A percentile compares a stretch with the other conserved stretches of the same genome.
These are phyloP conservation scores for Ogataea populi-albae DNA, from an alignment of 805 yeast species.

Conservation along the genomic window DNA sequence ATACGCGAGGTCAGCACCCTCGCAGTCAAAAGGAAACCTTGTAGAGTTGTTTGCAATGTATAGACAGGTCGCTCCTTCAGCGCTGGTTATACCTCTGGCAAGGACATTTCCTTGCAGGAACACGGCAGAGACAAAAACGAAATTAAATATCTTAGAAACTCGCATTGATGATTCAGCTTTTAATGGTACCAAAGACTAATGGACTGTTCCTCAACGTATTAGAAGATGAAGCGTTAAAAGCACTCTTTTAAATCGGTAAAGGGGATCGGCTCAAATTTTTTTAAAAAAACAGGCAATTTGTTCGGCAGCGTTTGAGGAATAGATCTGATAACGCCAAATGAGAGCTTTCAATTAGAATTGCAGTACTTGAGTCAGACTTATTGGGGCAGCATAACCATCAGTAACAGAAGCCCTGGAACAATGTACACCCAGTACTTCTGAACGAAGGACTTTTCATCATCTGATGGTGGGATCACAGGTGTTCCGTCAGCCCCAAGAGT, in stretches of 20 bases:
- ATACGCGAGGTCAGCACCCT: conserved; percentile 32
- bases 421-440: conserved; percentile 65
- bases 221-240: background rate
- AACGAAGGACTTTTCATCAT: conserved; percentile 42
- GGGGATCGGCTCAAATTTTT: background rate
- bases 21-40: conserved; percentile 33
- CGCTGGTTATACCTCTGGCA: conserved; percentile 33
- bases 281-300: too few species aligned
- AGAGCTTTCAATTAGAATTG: too few species aligned
- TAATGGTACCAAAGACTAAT: too few species aligned
- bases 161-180: too few species aligned
- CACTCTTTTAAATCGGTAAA: background rate
- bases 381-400: conserved; percentile 29
- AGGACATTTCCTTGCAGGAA: conserved; percentile 4
- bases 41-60: conserved; percentile 34
- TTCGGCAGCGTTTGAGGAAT: conserved; percentile 3
- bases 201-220: too few species aligned
- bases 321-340: too few species aligned
- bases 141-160: too few species aligned
- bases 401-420: conserved; percentile 46
- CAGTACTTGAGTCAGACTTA: too few species aligned
- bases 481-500: conserved; percentile 11
- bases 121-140: background rate
- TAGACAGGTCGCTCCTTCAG: conserved; percentile 37
- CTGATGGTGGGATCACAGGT: conserved; percentile 9